Evolutionary conservation across 352 stramenopile species (phyloP), one percentile per base, ranked within the genome.

Genomic region (Phytophthora europaea): DNA sequence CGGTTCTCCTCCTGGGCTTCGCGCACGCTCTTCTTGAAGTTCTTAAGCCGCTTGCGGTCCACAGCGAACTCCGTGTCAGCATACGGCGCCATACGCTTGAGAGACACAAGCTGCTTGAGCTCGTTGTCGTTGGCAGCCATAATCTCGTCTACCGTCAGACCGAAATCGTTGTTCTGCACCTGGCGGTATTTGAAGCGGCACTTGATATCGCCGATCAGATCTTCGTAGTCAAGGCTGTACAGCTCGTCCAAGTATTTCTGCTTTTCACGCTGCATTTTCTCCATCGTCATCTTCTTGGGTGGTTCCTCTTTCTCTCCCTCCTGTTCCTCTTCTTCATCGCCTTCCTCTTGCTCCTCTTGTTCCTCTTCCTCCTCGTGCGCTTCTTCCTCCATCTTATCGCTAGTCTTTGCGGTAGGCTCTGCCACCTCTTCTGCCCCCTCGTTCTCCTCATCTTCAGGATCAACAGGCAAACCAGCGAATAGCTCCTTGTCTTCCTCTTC

Each of bases 191-290:
- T 99, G 86, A 99, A 99, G 23, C 98, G 90, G 52, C 95, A 99
- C 55, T 98, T 97, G 73, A 99, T 90, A 69, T 98, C 97, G 22
- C 94, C 98, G 69, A 99, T 98, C 47, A 99, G 91, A 72, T 99
- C 98, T 80, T 99, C 98, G 73, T 99, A 99, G 80, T 99, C 98
- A 26, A 99, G 84, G 50, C 98, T 94, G 79, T 99, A 99, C 9
- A 99, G 81, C 70, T 99, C 97, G 55, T 99, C 95, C 64, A 98
- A 80, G 67, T 98, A 95, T 70, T 98, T 95, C 63, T 97, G 79
- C 80, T 97, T 94, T 72, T 96, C 96, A 26, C 70, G 76, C 64
- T 92, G 58, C 52, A 95, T 87, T 63, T 97, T 80, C 26, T 83
- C 75, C 0, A 65, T 63, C 12, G 77, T 90, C 85, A 94, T 85